Base-by-base conservation (phyloP, 345 rosid species). In the Eucalyptus leucophloia region DNA sequence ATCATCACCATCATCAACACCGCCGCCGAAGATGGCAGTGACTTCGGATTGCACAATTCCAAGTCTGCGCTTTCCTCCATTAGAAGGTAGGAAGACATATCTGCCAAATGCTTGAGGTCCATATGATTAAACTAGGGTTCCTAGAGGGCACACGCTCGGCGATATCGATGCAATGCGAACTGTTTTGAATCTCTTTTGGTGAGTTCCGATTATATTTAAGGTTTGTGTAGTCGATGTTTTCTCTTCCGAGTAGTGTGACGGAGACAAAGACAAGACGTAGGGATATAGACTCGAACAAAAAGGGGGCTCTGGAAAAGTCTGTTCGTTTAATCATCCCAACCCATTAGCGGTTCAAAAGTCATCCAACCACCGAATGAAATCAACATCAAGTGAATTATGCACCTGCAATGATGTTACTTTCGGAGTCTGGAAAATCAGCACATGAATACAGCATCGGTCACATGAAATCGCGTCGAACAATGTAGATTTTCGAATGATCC, bases 31-130 rank as follows among this genome's bases (percentile, higher is more conserved):
- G 88, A 56, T 86, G 21, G 49, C 42, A 89, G 87, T 82, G 37
- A 80, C 80, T n/a, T 91, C 89, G 30, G 86, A 21, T 40, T 72
- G 44, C 32, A 13, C 34, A 69, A 60, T 90, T 92, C 96, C 1
- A 96, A 94, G 89, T 95, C 97, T 86, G 93, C 97, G 24, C 91
- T 88, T 34, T 92, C 94, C 90, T 94, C 97, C 1, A 92, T 54
- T 2, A 93, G 93, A 88, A 94, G 89, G 90, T 92, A 94, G 32
- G 92, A 89, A 67, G 95, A 93, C 15, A 94, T 50, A 23, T 94
- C 97, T 83, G 90, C 40, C 3, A 45, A 40, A 54, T 54, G 56
- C 69, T 62, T 62, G 17, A 30, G 34, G 69, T 30, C 34, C 34
- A 7, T 62, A 28, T 0, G 69, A 62, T 62, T 12, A 6, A 62